Evolutionary conservation across 1,284 basidiomycete species (phyloP).

Genomic region (Ustilago sp.): DNA sequence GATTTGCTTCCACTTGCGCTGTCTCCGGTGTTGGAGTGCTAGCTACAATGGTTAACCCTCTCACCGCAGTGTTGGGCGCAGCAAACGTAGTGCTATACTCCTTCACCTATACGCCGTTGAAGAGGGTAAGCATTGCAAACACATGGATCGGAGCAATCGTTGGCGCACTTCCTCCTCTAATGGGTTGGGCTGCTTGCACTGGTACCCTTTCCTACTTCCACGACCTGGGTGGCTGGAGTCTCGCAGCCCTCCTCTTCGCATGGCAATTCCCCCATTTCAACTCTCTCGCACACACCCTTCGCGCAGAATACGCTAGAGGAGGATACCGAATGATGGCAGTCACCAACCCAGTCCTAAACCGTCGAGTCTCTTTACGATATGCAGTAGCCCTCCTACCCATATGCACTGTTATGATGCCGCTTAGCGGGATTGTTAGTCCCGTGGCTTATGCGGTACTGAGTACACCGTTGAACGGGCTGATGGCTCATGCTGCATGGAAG

Average conservation of each 20-base stretch:
- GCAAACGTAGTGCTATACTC: constrained; percentile 91
- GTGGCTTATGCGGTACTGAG: constrained; percentile 81
- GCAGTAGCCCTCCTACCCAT: constrained; percentile 82
- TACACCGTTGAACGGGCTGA: constrained; percentile 80
- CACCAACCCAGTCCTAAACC: constrained; percentile 82
- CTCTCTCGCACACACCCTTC: constrained; percentile 86
- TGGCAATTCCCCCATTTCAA: constrained; percentile 99
- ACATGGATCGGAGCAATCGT: constrained; percentile 96
- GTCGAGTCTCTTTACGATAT: constrained; percentile 87
- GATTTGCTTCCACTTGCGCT: constrained; percentile 82
- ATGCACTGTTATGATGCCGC: constrained; percentile 77
- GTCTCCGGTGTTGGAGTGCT: constrained; percentile 82
- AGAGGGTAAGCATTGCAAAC: constrained; percentile 87
- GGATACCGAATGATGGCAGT: constrained; percentile 95
- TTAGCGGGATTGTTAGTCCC: constrained; percentile 68
- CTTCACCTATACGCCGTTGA: constrained; percentile 91
- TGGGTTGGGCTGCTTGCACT: constrained; percentile 98
- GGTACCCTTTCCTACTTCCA: constrained; percentile 78
- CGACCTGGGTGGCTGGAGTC: constrained; percentile 62
- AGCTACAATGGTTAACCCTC: constrained; percentile 86
- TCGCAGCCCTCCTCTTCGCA: constrained; percentile 76
- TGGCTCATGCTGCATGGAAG: constrained; percentile 79
- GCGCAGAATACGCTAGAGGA: constrained; percentile 89
- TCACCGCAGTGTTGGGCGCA: constrained; percentile 84
- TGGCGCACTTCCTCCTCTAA: constrained; percentile 91